Conservation (phyloP, 2,329 filamentous ascomycete species). For the Atkinsonella texensis region DNA sequence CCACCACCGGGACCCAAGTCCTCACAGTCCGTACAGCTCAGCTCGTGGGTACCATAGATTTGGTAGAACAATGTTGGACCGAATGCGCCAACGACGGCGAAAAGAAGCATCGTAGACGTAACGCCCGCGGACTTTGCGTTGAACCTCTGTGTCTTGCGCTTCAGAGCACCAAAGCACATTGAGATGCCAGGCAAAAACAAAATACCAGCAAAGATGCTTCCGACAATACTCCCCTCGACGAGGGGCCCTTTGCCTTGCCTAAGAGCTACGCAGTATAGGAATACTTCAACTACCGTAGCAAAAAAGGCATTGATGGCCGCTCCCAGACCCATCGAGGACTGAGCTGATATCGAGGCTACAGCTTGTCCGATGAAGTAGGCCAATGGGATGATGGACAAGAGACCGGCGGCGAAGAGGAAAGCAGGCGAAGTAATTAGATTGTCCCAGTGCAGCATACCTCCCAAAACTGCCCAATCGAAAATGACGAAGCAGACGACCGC, state of each 20-base stretch:
- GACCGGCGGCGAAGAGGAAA: constrained; percentile 70
- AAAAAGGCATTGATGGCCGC: constrained; percentile 98
- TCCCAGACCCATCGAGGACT: constrained; percentile 95
- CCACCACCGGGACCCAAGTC: constrained; percentile 27
- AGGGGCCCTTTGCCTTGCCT: constrained; percentile 84
- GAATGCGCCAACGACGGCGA: constrained; percentile 91
- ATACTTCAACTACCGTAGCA: constrained; percentile 94
- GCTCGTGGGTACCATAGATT: constrained; percentile 93
- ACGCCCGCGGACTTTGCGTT: constrained; percentile 94
- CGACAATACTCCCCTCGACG: constrained; percentile 93
- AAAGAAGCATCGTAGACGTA: constrained; percentile 94
- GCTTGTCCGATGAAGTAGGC: constrained; percentile 99
- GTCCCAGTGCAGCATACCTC: constrained; percentile 54
- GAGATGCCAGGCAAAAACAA: constrained; percentile 88
- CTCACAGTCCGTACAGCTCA: constrained; percentile 64
- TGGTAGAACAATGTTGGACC: constrained; percentile 96
- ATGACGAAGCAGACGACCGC: constrained; percentile 90
- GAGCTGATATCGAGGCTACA: constrained; percentile 94
- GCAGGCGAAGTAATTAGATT: constrained; percentile 69
- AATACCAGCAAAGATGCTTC: constrained; percentile 94
- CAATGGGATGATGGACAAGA: constrained; percentile 88
- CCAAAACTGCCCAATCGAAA: constrained; percentile 77
- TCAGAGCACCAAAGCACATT: constrained; percentile 97
- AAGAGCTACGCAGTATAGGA: constrained; percentile 89
- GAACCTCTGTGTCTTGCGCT: constrained; percentile 96